Evolutionary conservation across 2,329 filamentous ascomycete genomes (phyloP).

Genomic region (Dactylonectria estremocensis): DNA sequence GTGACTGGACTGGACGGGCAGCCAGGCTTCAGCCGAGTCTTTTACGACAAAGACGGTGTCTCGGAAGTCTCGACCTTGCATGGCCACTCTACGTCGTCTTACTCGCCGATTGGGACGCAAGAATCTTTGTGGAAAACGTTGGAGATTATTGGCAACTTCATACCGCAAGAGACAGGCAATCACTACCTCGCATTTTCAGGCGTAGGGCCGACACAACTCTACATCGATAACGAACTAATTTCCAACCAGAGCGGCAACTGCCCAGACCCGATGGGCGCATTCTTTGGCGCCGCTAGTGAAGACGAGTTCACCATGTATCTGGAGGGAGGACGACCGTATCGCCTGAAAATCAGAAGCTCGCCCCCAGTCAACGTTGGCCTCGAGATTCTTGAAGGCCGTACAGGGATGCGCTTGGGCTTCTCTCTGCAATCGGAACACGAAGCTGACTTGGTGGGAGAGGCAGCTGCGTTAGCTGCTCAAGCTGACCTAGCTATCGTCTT

Average conservation of each 20-base stretch:
- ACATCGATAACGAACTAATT: conserved; percentile 41
- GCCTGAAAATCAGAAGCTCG: conserved; percentile 36
- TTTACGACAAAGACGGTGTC: too few relatives aligned
- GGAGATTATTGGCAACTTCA: conserved; percentile 40
- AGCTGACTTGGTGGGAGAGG: conserved; percentile 56
- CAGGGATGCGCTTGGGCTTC: conserved; percentile 41
- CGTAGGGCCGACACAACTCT: conserved; percentile 36
- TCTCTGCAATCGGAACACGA: conserved; percentile 43
- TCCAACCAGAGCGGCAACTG: conserved; percentile 37
- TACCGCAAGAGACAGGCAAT: conserved; percentile 32
- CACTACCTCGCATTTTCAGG: conserved; percentile 43
- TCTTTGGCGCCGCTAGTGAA: conserved; percentile 35
- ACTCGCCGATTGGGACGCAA: too few relatives aligned
- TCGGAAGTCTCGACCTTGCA: too few relatives aligned
- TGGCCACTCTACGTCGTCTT: too few relatives aligned
- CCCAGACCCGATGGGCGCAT: conserved; percentile 43
- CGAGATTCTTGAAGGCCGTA: conserved; percentile 38
- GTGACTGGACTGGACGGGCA: too few relatives aligned
- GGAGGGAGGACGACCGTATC: conserved; percentile 37
- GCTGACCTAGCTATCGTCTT: conserved; percentile 69
- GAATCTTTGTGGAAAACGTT: conserved; percentile 30
- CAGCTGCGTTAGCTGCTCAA: conserved; percentile 67
- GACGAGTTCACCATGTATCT: conserved; percentile 39
- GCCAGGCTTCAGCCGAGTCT: too few relatives aligned
- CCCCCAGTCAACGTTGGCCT: conserved; percentile 33